A percentile compares a stretch with the other conserved stretches of the same genome.
Conservation (phyloP, 768 basidiomycete genomes). For the Trametes cubensis region DNA sequence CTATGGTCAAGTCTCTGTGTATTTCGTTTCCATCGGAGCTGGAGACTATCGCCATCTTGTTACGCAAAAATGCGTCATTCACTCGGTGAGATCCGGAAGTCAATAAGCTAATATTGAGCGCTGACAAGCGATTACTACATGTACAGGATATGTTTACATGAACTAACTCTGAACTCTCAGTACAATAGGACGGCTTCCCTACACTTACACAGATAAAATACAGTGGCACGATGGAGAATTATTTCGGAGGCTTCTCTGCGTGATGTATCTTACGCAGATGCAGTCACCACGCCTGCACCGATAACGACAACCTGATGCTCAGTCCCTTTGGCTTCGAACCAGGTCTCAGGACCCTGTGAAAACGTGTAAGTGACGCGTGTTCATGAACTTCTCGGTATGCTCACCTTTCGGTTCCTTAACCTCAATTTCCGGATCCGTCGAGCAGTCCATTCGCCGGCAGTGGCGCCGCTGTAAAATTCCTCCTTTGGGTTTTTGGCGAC, state of each 20-base stretch:
- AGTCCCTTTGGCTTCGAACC: conserved; percentile 34
- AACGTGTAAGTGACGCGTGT: neutral
- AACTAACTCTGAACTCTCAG: neutral
- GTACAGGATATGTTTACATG: neutral
- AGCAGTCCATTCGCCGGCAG: conserved; percentile 31
- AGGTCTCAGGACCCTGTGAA: conserved; percentile 30
- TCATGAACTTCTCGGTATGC: neutral
- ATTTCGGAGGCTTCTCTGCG: neutral
- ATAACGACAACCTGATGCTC: conserved; percentile 27
- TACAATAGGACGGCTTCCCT: too few species aligned
- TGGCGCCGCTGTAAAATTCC: conserved; percentile 28
- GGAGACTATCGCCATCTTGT: too few species aligned
- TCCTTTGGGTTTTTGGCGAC: conserved; percentile 23
- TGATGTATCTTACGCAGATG: conserved; percentile 8
- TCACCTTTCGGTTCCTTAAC: conserved; percentile 32
- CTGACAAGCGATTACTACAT: too few species aligned
- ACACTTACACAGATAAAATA: neutral
- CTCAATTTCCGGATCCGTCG: conserved; percentile 32
- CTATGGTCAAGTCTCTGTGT: too few species aligned
- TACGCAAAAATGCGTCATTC: too few species aligned
- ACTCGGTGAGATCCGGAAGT: too few species aligned
- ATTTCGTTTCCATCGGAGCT: too few species aligned
- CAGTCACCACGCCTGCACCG: conserved; percentile 2
- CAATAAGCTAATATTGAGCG: too few species aligned
- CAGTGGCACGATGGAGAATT: neutral